Conservation (phyloP, 202 grass and related monocot species). For the Bolboschoenoplectus hybrid region DNA sequence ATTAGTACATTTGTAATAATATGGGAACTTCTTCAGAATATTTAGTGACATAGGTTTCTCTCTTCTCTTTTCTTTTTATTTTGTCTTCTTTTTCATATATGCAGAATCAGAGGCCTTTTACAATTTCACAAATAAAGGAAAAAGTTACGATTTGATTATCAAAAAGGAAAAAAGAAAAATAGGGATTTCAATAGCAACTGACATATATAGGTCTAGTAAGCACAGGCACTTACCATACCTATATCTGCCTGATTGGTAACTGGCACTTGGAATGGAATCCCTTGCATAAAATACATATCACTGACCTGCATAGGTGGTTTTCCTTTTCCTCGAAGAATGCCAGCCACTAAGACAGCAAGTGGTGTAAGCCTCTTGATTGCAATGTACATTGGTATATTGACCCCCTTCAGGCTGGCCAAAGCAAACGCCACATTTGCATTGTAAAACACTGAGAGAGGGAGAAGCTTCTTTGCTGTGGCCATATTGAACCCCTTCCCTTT, state of each 20-base stretch:
- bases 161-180: background rate
- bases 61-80: background rate
- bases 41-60: background rate
- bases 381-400: conserved; percentile 99
- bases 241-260: background rate
- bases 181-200: background rate
- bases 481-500: conserved; percentile 79
- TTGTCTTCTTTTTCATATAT: background rate
- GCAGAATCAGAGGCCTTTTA: background rate
- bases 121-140: background rate
- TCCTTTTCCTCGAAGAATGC: conserved; percentile 68
- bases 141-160: background rate
- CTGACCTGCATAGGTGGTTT: conserved; percentile 75
- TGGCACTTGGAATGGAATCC: background rate
- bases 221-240: background rate
- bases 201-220: background rate
- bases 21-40: background rate
- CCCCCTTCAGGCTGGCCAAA: conserved; percentile 89
- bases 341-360: conserved; percentile 78
- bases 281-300: background rate
- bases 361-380: conserved; percentile 94
- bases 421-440: conserved; percentile 98
- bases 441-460: conserved; percentile 83
- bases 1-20: background rate
- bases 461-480: conserved; percentile 79